Percentiles rank a stretch among this genome's conserved stretches.
Evolutionary conservation across 768 basidiomycete species (phyloP).

Genomic region (Suillus placidus): DNA sequence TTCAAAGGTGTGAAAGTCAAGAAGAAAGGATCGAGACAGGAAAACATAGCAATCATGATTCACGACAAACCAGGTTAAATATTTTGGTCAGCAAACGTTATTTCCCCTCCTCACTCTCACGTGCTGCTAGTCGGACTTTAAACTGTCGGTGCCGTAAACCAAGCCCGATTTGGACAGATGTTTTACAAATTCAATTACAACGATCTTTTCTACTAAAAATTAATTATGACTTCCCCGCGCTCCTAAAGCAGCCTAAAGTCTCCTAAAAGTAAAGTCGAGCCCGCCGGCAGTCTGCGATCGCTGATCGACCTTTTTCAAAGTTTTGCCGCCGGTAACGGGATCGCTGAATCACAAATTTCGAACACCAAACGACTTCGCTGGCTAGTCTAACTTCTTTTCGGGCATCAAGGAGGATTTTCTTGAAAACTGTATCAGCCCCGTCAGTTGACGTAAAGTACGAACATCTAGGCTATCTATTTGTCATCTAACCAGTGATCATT

Average conservation of each 20-base stretch:
- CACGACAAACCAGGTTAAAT: slow-evolving; percentile 6
- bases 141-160: background rate
- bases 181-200: background rate
- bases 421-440: background rate
- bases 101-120: slow-evolving; percentile 2
- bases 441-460: background rate
- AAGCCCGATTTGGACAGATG: background rate
- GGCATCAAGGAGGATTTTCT: background rate
- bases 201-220: background rate
- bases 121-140: background rate
- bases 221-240: background rate
- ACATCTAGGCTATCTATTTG: background rate
- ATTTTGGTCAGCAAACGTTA: slow-evolving; percentile 8
- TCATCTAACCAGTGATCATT: background rate
- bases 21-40: background rate
- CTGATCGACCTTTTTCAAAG: slow-evolving; percentile 1
- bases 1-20: slow-evolving; percentile 7
- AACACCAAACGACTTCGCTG: background rate
- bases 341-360: slow-evolving; percentile 3
- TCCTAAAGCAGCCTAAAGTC: background rate
- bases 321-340: slow-evolving; percentile 1
- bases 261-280: background rate
- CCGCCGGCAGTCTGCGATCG: slow-evolving; percentile 6
- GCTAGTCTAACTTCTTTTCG: background rate
- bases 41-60: slow-evolving; percentile 1